Evolutionary conservation across 352 stramenopile species (phyloP).

Genomic region (Elongisporangium prolatum): DNA sequence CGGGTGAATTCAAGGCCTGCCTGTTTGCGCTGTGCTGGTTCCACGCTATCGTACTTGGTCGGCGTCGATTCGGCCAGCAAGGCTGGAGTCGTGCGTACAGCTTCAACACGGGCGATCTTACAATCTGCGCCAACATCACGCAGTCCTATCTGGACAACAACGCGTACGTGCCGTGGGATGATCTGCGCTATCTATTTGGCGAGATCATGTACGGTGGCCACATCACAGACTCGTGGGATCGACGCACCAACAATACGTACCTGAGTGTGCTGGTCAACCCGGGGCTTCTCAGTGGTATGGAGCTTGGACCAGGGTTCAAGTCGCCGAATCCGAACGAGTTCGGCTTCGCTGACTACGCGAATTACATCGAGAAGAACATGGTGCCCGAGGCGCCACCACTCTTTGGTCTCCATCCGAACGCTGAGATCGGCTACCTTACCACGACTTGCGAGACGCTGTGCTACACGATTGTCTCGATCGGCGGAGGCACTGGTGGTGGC

Average conservation of each 20-base stretch:
- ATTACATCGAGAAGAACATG: constrained; percentile 94
- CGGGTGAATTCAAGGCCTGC: constrained; percentile 91
- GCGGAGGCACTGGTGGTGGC: constrained; percentile 54
- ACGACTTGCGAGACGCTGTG: constrained; percentile 91
- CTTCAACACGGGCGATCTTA: constrained; percentile 95
- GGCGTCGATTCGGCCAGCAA: constrained; percentile 91
- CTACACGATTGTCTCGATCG: constrained; percentile 92
- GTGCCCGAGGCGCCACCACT: constrained; percentile 89
- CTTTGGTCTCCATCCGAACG: constrained; percentile 94
- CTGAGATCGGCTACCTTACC: constrained; percentile 94
- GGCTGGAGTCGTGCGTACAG: constrained; percentile 93
- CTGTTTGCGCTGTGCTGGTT: constrained; percentile 95
- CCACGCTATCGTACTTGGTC: constrained; percentile 92
- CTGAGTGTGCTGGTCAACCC: constrained; percentile 87
- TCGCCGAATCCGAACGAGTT: constrained; percentile 84
- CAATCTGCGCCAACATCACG: constrained; percentile 94
- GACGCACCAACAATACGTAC: constrained; percentile 95
- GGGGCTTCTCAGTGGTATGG: constrained; percentile 84
- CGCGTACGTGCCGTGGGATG: constrained; percentile 90
- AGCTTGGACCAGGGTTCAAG: constrained; percentile 94
- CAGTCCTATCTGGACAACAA: constrained; percentile 93
- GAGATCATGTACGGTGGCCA: constrained; percentile 97
- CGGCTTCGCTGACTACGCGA: constrained; percentile 78
- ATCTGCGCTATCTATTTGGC: constrained; percentile 94
- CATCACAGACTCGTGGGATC: constrained; percentile 95